Evolutionary conservation across 1,139 yeast species (phyloP).

Genomic region (Blastobotrys indianensis): DNA sequence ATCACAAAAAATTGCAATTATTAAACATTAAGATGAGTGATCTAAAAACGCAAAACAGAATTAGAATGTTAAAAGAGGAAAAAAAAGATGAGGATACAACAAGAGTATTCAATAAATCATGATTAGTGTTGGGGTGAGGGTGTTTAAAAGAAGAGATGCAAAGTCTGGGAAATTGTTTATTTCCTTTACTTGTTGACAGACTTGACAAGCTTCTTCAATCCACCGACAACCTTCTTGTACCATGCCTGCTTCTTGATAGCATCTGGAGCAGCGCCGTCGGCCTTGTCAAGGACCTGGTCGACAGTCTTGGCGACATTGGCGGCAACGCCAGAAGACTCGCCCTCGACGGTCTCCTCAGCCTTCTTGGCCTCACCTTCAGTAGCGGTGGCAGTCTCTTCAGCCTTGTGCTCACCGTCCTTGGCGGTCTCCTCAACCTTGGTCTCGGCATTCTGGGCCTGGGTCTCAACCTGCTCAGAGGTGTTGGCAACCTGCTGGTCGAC

Average conservation of each 20-base stretch:
- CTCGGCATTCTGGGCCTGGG: slow-evolving; percentile 22
- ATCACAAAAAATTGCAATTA: too few relatives aligned
- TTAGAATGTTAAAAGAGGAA: slow-evolving; percentile 11
- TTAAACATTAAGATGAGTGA: too few relatives aligned
- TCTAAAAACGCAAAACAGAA: too few relatives aligned
- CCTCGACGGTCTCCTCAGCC: slow-evolving; percentile 16
- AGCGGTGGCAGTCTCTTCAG: slow-evolving; percentile 23
- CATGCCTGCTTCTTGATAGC: slow-evolving; percentile 42
- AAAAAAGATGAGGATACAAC: slow-evolving; percentile 10
- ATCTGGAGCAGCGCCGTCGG: slow-evolving; percentile 22
- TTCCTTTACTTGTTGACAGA: slow-evolving; percentile 35
- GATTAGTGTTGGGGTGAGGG: not conserved
- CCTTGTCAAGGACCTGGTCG: slow-evolving; percentile 20
- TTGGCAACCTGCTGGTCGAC: slow-evolving; percentile 2
- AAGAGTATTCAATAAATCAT: not conserved
- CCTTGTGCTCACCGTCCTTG: slow-evolving; percentile 19
- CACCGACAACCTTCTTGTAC: slow-evolving; percentile 45
- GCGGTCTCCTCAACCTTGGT: slow-evolving; percentile 10
- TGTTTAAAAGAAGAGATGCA: not conserved
- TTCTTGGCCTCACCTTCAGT: slow-evolving; percentile 20
- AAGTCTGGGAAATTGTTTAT: slow-evolving; percentile 1
- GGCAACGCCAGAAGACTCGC: slow-evolving; percentile 17
- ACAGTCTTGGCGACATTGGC: slow-evolving; percentile 19
- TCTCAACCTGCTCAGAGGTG: not conserved
- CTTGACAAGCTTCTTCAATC: slow-evolving; percentile 43